These are phyloP conservation scores for Fusarium nurragi DNA, from an alignment of 2,329 filamentous ascomycete genomes.

Conservation along the genomic window DNA sequence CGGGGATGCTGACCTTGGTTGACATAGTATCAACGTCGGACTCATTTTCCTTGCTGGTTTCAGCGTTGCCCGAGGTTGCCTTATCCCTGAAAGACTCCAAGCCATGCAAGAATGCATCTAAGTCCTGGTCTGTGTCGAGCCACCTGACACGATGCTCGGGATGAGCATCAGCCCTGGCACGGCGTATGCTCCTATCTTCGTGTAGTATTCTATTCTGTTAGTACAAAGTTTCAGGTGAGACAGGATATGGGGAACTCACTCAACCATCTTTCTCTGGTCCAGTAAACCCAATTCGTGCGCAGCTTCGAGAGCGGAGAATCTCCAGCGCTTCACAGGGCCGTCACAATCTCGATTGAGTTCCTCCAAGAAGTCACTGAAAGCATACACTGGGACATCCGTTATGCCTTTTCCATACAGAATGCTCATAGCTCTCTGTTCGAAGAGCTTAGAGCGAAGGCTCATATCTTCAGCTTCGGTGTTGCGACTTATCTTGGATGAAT, in stretches of 20 bases:
- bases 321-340: slow-evolving; percentile 33
- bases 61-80: background rate
- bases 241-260: slow-evolving; percentile 14
- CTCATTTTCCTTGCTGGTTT: background rate
- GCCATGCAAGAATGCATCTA: background rate
- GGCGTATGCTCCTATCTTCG: background rate
- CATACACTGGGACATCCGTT: background rate
- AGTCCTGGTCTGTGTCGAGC: slow-evolving; percentile 7
- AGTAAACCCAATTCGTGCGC: slow-evolving; percentile 10
- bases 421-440: slow-evolving; percentile 36
- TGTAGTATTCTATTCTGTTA: slow-evolving; percentile 8
- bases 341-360: slow-evolving; percentile 38
- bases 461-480: background rate
- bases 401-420: slow-evolving; percentile 38
- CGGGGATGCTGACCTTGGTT: slow-evolving; percentile 16
- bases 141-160: slow-evolving; percentile 40
- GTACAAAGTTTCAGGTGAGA: background rate
- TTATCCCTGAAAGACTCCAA: background rate
- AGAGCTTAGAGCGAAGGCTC: slow-evolving; percentile 15
- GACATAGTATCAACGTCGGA: slow-evolving; percentile 20
- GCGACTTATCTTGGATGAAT: slow-evolving; percentile 5
- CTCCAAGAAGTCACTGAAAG: slow-evolving; percentile 22
- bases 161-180: slow-evolving; percentile 13
- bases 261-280: slow-evolving; percentile 9
- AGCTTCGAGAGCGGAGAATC: slow-evolving; percentile 39